Base-by-base conservation (phyloP, 208 protist genomes). In the Crithidia bombi region DNA sequence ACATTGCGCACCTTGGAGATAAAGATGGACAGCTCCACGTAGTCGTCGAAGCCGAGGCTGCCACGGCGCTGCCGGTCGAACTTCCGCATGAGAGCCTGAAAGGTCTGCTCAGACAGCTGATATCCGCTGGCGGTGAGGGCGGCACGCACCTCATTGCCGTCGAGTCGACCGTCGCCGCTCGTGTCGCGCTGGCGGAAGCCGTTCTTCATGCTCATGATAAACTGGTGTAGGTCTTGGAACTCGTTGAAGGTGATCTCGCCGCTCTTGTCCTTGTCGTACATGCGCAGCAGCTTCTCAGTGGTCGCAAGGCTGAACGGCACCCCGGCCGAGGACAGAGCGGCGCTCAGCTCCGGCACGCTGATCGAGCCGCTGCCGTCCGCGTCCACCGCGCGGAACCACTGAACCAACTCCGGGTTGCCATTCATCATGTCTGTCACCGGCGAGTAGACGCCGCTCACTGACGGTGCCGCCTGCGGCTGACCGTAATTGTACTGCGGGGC, bases 21-120 rank as follows among this genome's bases (percentile, higher is more conserved):
- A 54, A 94, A 94, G 56, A 96, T 88, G 61, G 91, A 96, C n/a
- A 94, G 77, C 63, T 96, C 86, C 36, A 96, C 85, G 75, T 96
- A 96, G 64, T 96, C 91, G 64, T 96, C 91, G 51, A 96, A 93
- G 62, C 79, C 86, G 41, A 96, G 81, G 50, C 75, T 81, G 65
- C 88, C 91, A 33, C 76, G 73, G 47, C 79, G 76, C 44, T 81
- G 75, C n/a, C 85, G 88, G 51, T 96, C 91, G 75, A 96, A 94
- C 62, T 90, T 91, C 49, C 79, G 82, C 91, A 96, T 96, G 41
- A 96, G 44, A 1, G 81, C 67, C 69, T 96, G 91, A 58, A 96
- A 96, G 25, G 84, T 89, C 26, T 81, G 68, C 78, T 96, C 88
- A 17, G 61, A 71, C 4, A 94, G 36, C 32, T 81, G 68, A 43